Evolutionary conservation across 2,329 filamentous ascomycete species (phyloP).

Genomic region (Macrophomina tecta): DNA sequence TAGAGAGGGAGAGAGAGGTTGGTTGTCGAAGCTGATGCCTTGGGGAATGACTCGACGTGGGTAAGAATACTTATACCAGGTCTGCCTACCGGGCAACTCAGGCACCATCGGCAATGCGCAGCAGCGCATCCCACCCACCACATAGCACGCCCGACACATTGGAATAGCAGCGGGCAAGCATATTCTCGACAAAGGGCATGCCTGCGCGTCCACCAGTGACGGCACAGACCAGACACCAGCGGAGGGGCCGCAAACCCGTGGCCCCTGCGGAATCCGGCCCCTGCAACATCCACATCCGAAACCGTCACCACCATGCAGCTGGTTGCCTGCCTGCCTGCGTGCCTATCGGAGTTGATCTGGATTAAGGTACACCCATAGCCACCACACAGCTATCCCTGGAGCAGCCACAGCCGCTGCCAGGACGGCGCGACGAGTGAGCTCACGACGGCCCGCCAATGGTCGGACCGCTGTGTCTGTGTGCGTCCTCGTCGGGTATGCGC

Average conservation of each 20-base stretch:
- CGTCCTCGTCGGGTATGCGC: slow-evolving; percentile 5
- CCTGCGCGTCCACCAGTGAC: slow-evolving; percentile 4
- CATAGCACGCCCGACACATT: slow-evolving; percentile 14
- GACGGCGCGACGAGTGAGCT: slow-evolving; percentile 13
- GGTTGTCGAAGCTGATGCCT: slow-evolving; percentile 22
- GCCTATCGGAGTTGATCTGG: slow-evolving; percentile 18
- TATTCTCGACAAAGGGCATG: slow-evolving; percentile 7
- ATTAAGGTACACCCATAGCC: slow-evolving; percentile 23
- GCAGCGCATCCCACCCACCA: slow-evolving; percentile 16
- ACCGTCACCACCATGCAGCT: background rate
- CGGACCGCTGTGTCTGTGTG: slow-evolving; percentile 10
- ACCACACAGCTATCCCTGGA: slow-evolving; percentile 11
- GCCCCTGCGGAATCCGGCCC: slow-evolving; percentile 20
- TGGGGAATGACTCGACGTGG: slow-evolving; percentile 22
- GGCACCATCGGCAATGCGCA: slow-evolving; percentile 11
- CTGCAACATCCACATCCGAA: background rate
- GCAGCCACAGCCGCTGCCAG: slow-evolving; percentile 27
- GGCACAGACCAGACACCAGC: slow-evolving; percentile 15
- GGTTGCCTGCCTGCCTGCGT: slow-evolving; percentile 15
- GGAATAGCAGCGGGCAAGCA: slow-evolving; percentile 15
- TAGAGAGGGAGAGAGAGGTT: slow-evolving; percentile 14
- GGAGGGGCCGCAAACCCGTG: slow-evolving; percentile 22
- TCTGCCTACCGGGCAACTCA: slow-evolving; percentile 19
- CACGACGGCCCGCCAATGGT: slow-evolving; percentile 12
- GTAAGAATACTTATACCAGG: slow-evolving; percentile 20